Evolutionary conservation across 495 filamentous ascomycete genomes (phyloP).

Genomic region (Tuber umbilicatum): DNA sequence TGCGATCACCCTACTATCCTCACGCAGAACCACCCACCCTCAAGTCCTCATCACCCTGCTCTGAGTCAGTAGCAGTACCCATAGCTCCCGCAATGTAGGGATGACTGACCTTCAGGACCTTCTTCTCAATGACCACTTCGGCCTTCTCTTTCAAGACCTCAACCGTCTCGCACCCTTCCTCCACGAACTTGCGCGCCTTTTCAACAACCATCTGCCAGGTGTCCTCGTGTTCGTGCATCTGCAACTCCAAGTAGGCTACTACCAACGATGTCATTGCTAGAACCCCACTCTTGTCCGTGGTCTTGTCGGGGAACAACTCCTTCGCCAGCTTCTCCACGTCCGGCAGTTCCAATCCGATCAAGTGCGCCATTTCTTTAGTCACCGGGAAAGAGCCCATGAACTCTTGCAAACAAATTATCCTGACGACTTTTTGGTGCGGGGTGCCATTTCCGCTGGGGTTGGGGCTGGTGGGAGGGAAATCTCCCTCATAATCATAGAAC

Average conservation of each 20-base stretch:
- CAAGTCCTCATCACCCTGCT: background rate
- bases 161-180: too few relatives aligned
- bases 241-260: slow-evolving; percentile 48
- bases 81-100: background rate
- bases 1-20: background rate
- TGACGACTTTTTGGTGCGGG: slow-evolving; percentile 22
- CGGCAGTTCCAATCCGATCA: too few relatives aligned
- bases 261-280: slow-evolving; percentile 49
- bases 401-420: slow-evolving; percentile 48
- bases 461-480: too few relatives aligned
- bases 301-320: too few relatives aligned
- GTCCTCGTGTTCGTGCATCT: slow-evolving; percentile 44
- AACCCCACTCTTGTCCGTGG: background rate
- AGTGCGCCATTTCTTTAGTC: too few relatives aligned
- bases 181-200: too few relatives aligned
- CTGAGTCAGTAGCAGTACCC: background rate
- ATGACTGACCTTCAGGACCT: too few relatives aligned
- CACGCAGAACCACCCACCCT: background rate
- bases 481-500: too few relatives aligned
- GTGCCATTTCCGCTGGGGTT: background rate
- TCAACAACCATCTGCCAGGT: slow-evolving; percentile 56
- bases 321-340: too few relatives aligned
- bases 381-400: too few relatives aligned
- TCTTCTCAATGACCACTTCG: too few relatives aligned
- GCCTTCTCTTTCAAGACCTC: too few relatives aligned